A percentile compares a stretch with the other conserved stretches of the same genome.
phyloP scores from a whole-genome alignment of 148 eudicot species.

The Silene uniflora region DNA sequence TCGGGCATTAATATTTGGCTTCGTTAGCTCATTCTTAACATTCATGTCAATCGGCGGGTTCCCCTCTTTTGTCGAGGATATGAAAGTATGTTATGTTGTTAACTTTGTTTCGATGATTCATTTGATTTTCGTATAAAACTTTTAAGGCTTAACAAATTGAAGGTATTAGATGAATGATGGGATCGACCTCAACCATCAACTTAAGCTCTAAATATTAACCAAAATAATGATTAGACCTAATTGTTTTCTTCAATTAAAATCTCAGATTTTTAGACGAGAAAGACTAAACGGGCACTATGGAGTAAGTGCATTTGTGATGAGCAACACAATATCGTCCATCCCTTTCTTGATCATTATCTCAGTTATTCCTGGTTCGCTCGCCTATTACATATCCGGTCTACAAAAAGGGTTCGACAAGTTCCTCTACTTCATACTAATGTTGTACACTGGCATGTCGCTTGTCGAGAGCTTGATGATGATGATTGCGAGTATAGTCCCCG shows the following conservation, averaged over 20 bases:
- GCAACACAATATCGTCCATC: conserved; percentile 45
- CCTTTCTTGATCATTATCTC: conserved; percentile 42
- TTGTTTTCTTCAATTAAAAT: too few species aligned
- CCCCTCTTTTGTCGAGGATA: conserved; percentile 77
- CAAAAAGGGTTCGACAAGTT: conserved; percentile 33
- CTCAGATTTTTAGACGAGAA: conserved; percentile 44
- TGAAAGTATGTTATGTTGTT: conserved; percentile 25
- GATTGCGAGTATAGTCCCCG: conserved; percentile 48
- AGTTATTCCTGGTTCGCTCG: conserved; percentile 42
- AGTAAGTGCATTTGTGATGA: conserved; percentile 35
- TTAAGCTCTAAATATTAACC: too few species aligned
- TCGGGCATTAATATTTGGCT: conserved; percentile 44
- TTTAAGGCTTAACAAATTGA: too few species aligned
- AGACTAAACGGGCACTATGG: conserved; percentile 58
- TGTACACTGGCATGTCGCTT: conserved; percentile 38
- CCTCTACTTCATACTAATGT: conserved; percentile 23
- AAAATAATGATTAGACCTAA: too few species aligned
- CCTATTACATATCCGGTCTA: conserved; percentile 44
- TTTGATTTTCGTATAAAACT: too few species aligned
- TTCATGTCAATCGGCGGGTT: conserved; percentile 81
- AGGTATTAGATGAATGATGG: too few species aligned
- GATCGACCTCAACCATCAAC: too few species aligned
- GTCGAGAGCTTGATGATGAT: conserved; percentile 71
- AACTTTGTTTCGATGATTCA: not conserved
- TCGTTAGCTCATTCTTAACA: conserved; percentile 41